Percentiles rank a stretch among this genome's conserved stretches.
Evolutionary conservation across 148 eudicot species (phyloP).

Genomic region (Vaccinium corymbosum): DNA sequence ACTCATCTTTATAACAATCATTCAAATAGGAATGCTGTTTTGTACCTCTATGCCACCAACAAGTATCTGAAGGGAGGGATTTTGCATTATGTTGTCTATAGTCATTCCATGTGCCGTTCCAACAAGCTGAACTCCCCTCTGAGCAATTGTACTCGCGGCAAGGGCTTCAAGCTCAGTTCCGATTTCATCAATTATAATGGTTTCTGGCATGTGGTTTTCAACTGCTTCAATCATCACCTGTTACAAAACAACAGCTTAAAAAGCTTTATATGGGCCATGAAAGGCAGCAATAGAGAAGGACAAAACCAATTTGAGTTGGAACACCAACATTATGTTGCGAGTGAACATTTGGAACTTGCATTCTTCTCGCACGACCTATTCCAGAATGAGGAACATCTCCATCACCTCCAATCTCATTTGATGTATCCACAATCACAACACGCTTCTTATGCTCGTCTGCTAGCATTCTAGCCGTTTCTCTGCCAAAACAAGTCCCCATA

Average conservation of each 20-base stretch:
- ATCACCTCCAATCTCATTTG: constrained; percentile 98
- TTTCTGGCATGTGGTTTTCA: constrained; percentile 95
- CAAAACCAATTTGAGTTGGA: background rate
- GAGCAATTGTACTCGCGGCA: constrained; percentile 98
- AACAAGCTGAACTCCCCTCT: constrained; percentile 99
- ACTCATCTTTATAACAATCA: background rate
- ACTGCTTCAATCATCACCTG: constrained; percentile 99
- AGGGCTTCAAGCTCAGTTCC: constrained; percentile 97
- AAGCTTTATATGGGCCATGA: background rate
- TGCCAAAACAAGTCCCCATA: constrained; percentile 23
- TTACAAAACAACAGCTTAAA: constrained; percentile 6
- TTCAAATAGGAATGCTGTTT: background rate
- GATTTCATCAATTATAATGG: constrained; percentile 95
- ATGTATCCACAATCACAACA: constrained; percentile 94
- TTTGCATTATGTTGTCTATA: constrained; percentile 83
- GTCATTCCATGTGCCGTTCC: constrained; percentile 98
- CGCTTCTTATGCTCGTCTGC: constrained; percentile 89
- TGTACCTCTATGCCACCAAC: constrained; percentile 96
- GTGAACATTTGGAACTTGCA: constrained; percentile 97
- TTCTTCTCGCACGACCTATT: constrained; percentile 92
- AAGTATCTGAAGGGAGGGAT: constrained; percentile 87
- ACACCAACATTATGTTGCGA: constrained; percentile 88
- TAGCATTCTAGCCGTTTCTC: constrained; percentile 88
- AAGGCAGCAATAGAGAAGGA: background rate
- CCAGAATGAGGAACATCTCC: constrained; percentile 98